Evolutionary conservation across 495 filamentous ascomycete genomes (phyloP), one percentile per base, ranked within the genome.

Genomic region (Diplogelasinospora grovesii): DNA sequence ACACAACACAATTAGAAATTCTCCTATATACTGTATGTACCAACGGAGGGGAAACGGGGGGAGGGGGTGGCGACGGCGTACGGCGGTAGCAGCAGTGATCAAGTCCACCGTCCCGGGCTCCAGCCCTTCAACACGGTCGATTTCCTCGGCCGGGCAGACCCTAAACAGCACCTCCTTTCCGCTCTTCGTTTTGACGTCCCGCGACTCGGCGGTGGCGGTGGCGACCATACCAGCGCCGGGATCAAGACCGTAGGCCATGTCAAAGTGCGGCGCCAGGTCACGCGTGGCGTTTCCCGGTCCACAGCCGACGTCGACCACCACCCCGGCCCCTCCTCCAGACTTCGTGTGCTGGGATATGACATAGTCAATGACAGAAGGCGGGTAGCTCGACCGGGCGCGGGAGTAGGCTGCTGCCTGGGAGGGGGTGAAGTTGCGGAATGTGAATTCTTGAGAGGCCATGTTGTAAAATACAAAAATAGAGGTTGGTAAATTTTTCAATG

Each of bases 241-340:
- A 48, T 82, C 77, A 10, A 64, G 35, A 5, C 76, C 78, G 29
- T 71, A 58, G 8, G 60, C 65, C 8, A 57, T 42, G 16, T 41
- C 39, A 45, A 77, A 77, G 33, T 63, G 55, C 4, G 48, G 43
- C 0, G 60, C 55, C 3, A 77, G 40, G 5, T 45, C 55, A 1
- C 64, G 54, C 2, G 63, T 57, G 0, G 63, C 70, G 26, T 49
- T 65, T 9, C 75, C 75, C 0, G 74, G 72, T 0, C 75, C 75
- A 52, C 73, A 76, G 13, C 78, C 77, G 3, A 75, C 59, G 56
- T 80, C 76, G 4, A 79, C 42, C 0, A 77, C 30, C 0, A 54
- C 54, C 6, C 58, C 49, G 22, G 69, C 48, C 16, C 63, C 20
- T 1, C 78, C 76, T 7, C 67, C 70, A 1, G 65, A 74, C 3